Percentiles rank a stretch among this genome's conserved stretches.
These are phyloP conservation scores for Actinomucor elegans DNA, from an alignment of 371 early-diverging fungal species.

Conservation along the genomic window DNA sequence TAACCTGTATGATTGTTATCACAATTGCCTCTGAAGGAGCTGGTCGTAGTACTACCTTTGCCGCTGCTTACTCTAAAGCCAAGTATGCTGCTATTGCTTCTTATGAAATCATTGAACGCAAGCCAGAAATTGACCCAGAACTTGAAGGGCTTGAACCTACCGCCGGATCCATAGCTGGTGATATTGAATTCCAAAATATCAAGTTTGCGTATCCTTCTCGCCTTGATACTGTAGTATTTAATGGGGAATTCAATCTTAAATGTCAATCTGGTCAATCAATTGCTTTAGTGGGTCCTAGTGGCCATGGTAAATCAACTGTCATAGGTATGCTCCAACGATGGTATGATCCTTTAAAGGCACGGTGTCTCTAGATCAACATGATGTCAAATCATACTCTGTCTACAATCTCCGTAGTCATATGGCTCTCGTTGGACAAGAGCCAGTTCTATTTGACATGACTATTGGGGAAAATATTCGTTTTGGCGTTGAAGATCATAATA, in stretches of 20 bases:
- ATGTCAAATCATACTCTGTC: slow-evolving; percentile 65
- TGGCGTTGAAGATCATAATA: slow-evolving; percentile 46
- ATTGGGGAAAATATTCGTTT: slow-evolving; percentile 80
- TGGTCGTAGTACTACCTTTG: slow-evolving; percentile 52
- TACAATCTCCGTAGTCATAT: slow-evolving; percentile 68
- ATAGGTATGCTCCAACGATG: slow-evolving; percentile 83
- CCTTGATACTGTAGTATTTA: slow-evolving; percentile 73
- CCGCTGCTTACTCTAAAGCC: slow-evolving; percentile 69
- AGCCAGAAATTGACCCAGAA: slow-evolving; percentile 68
- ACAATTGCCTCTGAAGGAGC: slow-evolving; percentile 70
- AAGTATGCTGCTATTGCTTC: slow-evolving; percentile 77
- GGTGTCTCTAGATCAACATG: slow-evolving; percentile 60
- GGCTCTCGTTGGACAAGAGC: slow-evolving; percentile 88
- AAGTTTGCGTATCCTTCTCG: slow-evolving; percentile 87
- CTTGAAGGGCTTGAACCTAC: slow-evolving; percentile 53
- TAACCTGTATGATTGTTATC: slow-evolving; percentile 63
- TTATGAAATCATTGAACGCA: slow-evolving; percentile 71
- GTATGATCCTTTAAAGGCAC: slow-evolving; percentile 75
- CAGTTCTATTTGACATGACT: slow-evolving; percentile 78
- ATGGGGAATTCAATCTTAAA: slow-evolving; percentile 66
- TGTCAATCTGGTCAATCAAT: slow-evolving; percentile 75
- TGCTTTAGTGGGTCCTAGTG: slow-evolving; percentile 85
- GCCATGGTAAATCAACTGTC: slow-evolving; percentile 86
- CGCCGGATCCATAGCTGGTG: slow-evolving; percentile 41
- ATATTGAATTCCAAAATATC: slow-evolving; percentile 55